A percentile compares a stretch with the other conserved stretches of the same genome.
phyloP scores from a whole-genome alignment of 768 basidiomycete genomes.

The Ramaria sp. region DNA sequence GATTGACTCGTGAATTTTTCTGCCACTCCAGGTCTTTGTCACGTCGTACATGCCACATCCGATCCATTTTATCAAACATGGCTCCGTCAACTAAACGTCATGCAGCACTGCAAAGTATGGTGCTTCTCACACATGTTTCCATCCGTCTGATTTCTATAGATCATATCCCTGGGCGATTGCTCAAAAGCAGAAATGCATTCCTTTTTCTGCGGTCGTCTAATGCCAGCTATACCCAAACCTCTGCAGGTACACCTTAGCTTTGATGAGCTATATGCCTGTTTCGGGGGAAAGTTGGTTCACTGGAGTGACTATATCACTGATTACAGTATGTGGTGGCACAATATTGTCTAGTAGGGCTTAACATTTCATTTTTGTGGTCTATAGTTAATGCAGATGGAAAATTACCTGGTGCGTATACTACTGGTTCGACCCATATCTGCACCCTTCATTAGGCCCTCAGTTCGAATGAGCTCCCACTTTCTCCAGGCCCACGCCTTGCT shows the following conservation, averaged over 20 bases:
- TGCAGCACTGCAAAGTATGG: constrained; percentile 70
- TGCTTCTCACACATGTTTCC: not conserved
- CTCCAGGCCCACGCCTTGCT: constrained; percentile 76
- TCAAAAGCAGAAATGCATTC: constrained; percentile 57
- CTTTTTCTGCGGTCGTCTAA: constrained; percentile 54
- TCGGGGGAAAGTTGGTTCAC: constrained; percentile 78
- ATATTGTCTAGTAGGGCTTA: not conserved
- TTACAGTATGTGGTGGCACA: constrained; percentile 37
- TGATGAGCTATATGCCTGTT: constrained; percentile 63
- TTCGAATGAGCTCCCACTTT: constrained; percentile 73
- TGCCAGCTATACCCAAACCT: constrained; percentile 61
- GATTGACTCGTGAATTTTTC: not conserved
- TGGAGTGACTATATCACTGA: constrained; percentile 75
- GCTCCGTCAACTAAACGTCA: constrained; percentile 69
- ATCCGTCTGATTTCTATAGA: constrained; percentile 25
- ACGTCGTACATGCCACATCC: constrained; percentile 73
- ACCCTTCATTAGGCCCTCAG: constrained; percentile 24
- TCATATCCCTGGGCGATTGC: constrained; percentile 74
- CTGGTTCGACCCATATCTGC: not conserved
- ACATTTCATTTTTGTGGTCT: not conserved
- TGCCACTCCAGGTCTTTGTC: constrained; percentile 46
- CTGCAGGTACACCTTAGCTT: constrained; percentile 49
- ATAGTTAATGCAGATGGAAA: constrained; percentile 67
- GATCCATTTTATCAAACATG: constrained; percentile 82
- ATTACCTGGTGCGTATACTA: constrained; percentile 44